phyloP scores from a whole-genome alignment of 805 yeast genomes.

The Saccharomycopsis sp. region DNA sequence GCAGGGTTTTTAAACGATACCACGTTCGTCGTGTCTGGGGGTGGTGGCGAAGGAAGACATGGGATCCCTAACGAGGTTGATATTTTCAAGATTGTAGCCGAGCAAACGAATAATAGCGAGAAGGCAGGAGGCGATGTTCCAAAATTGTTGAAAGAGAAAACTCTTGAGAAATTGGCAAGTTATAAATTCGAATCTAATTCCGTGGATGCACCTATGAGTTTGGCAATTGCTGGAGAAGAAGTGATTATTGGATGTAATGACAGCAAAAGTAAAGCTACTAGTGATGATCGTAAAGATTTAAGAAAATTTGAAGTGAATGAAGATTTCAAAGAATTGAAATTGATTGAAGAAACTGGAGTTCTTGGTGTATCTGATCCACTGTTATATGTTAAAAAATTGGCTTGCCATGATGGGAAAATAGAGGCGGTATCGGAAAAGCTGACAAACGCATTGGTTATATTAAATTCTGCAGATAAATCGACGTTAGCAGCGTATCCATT shows the following conservation, averaged over 20 bases:
- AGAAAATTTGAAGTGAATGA: conserved; percentile 37
- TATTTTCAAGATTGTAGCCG: conserved; percentile 8
- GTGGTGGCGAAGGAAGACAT: conserved; percentile 93
- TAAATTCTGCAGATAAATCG: conserved; percentile 13
- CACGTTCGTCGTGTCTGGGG: conserved; percentile 74
- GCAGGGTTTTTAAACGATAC: conserved; percentile 58
- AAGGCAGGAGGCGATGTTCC: conserved; percentile 3
- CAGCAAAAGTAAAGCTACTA: conserved; percentile 38
- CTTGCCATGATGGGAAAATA: too few relatives aligned
- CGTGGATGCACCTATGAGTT: conserved; percentile 73
- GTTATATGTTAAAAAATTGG: too few relatives aligned
- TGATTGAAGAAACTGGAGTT: neutral
- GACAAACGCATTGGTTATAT: neutral
- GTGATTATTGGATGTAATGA: conserved; percentile 79
- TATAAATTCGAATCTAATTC: conserved; percentile 11
- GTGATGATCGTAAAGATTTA: conserved; percentile 28
- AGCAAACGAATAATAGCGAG: neutral
- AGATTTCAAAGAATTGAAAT: neutral
- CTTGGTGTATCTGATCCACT: neutral
- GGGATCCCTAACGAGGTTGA: conserved; percentile 77
- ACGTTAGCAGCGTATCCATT: conserved; percentile 2
- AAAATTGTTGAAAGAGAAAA: conserved; percentile 14
- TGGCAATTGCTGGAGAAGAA: conserved; percentile 35
- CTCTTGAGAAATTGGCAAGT: neutral
- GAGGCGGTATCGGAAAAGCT: too few relatives aligned